phyloP scores from a whole-genome alignment of 441 rosid genomes.

The Erodium moschatum region DNA sequence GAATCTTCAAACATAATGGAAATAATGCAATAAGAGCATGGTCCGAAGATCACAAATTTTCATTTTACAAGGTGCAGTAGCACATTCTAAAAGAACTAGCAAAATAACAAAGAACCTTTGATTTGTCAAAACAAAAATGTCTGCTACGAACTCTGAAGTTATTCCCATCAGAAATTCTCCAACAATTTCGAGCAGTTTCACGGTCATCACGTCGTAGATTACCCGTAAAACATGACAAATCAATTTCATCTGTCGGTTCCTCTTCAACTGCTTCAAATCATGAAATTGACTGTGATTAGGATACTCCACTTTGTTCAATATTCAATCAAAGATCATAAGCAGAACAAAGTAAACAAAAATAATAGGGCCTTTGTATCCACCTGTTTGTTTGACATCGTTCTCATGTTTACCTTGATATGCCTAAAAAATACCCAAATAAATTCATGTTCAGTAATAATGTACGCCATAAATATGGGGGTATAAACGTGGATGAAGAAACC shows the following conservation, averaged over 20 bases:
- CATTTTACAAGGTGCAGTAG: neutral
- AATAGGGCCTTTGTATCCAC: constrained; percentile 26
- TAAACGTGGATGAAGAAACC: constrained; percentile 34
- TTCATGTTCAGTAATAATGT: constrained; percentile 7
- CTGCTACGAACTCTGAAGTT: constrained; percentile 94
- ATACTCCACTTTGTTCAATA: constrained; percentile 2
- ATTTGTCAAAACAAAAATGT: constrained; percentile 73
- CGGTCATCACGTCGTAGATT: constrained; percentile 75
- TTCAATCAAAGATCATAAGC: neutral
- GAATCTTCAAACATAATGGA: constrained; percentile 38
- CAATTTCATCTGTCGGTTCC: constrained; percentile 60
- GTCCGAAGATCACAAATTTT: neutral
- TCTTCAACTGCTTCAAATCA: constrained; percentile 48
- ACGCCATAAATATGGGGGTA: neutral
- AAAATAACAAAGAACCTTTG: constrained; percentile 46
- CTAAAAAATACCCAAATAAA: constrained; percentile 31
- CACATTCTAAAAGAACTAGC: neutral
- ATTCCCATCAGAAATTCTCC: constrained; percentile 79
- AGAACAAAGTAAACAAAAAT: constrained; percentile 8
- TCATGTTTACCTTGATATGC: constrained; percentile 38
- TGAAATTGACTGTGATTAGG: constrained; percentile 12
- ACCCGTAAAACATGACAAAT: constrained; percentile 78
- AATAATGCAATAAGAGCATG: neutral
- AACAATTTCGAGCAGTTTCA: constrained; percentile 83
- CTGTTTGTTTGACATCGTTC: constrained; percentile 51